Base-by-base conservation (phyloP, 1,284 basidiomycete species). In the Cryptococcus wingfieldii region DNA sequence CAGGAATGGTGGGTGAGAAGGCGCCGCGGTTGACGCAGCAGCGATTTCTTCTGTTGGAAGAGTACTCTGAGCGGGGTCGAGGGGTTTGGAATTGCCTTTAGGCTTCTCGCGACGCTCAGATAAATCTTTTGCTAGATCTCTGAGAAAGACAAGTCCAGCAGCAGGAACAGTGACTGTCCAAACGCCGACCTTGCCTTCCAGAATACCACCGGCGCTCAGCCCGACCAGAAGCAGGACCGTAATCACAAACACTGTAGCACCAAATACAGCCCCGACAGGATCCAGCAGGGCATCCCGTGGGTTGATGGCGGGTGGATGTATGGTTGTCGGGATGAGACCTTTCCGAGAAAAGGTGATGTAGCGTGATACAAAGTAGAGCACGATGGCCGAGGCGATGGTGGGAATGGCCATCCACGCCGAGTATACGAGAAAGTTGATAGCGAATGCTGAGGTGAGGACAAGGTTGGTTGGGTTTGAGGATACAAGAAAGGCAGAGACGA, bases 101-200 rank as follows among this genome's bases (percentile, higher is more conserved):
- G 31, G 19, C 14, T 50, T 42, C 8, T 14, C n/a, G 8, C 41
- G n/a, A 8, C 41, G n/a, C 16, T 14, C 19, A 7, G 41, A 19
- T 9, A 51, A 46, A 13, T 66, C 59, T 14, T 42, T 45, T 14
- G 19, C 37, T 28, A 53, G 64, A 67, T 93, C 89, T 48, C 86
- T 83, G 2, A 83, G 50, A 44, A 90, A 80, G 69, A 90, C 89
- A 51, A 83, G 72, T 1, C 83, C 72, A 0, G 92, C 93, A 37
- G 93, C 92, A 0, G 95, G 93, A n/a, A 91, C 81, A 1, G 86
- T 89, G 47, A 98, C 87, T 4, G 67, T 70, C 75, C 80, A 82
- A 3, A 83, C 76, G 7, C 84, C 83, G 84, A 88, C 88, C 6
- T 88, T 90, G 52, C 82, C 78, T 54, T 80, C 80, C 18, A 78